Evolutionary conservation across 2,329 filamentous ascomycete genomes (phyloP), one percentile per base, ranked within the genome.

Genomic region (Diaporthe australafricana): DNA sequence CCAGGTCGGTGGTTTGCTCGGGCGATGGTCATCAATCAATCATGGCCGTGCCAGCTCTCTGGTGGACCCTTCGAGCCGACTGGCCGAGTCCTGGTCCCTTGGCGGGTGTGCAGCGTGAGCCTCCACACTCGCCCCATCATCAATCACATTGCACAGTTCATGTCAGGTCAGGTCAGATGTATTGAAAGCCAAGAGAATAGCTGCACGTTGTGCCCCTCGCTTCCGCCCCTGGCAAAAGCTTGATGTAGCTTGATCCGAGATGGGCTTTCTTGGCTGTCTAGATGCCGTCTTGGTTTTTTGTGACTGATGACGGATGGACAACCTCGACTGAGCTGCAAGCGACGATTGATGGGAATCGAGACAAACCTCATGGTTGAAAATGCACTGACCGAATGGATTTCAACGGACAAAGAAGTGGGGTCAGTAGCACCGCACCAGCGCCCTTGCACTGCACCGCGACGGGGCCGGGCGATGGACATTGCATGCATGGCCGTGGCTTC

Each of bases 241-340:
- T 63, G 60, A 63, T 25, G 30, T 42, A 63, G 60, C 60, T 63
- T 63, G 60, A 35, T 25, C 60, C 9, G 27, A 63, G 42, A 63
- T 63, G 27, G 57, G 57, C 42, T 3, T 20, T 48, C 60, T 63
- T 63, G 60, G 60, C 60, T 47, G 42, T 48, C 27, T 25, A 32
- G 35, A 16, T 63, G 60, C 60, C 42, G 60, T 48, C 60, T 63
- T 63, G 60, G 60, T 48, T 48, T 63, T 47, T 27, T 40, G 22
- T 60, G 55, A 42, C 22, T 35, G 5, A 11, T 30, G 38, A 62
- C 22, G 30, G 38, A 5, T 45, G 38, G 38, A 20, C 56, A 22
- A 32, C 25, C 17, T 45, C 38, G 40, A 8, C 16, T n/a, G 6
- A 9, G 22, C 6, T 2, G 2, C 20, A 55, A 16, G 14, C 38